Evolutionary conservation across 768 basidiomycete genomes (phyloP).

Genomic region (Naganishia antarctica): DNA sequence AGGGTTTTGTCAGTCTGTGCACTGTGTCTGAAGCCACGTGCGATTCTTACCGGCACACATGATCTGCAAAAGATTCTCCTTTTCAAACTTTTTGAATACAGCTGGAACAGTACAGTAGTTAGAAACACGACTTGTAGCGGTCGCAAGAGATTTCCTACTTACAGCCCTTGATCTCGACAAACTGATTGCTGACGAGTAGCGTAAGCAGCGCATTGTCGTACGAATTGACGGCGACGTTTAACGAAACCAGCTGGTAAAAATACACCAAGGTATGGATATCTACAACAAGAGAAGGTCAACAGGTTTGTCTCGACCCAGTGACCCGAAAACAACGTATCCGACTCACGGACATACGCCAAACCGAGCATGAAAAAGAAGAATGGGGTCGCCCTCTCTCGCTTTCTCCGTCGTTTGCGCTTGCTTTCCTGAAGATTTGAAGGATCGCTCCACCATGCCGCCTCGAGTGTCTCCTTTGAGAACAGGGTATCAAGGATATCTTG

Average conservation of each 20-base stretch:
- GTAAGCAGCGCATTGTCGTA: constrained; percentile 94
- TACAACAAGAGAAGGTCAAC: too few species aligned
- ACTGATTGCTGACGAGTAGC: constrained; percentile 91
- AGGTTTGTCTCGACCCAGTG: background rate
- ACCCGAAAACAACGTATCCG: too few species aligned
- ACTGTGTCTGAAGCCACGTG: background rate
- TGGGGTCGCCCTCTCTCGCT: constrained; percentile 60
- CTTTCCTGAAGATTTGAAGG: background rate
- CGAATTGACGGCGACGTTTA: constrained; percentile 97
- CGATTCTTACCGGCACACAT: constrained; percentile 76
- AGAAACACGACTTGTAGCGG: background rate
- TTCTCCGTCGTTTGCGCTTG: constrained; percentile 51
- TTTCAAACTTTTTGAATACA: constrained; percentile 99
- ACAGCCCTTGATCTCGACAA: constrained; percentile 98
- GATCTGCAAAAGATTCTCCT: constrained; percentile 96
- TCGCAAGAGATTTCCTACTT: constrained; percentile 23
- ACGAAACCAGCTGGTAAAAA: constrained; percentile 86
- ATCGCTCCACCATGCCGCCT: constrained; percentile 50
- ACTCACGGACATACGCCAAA: constrained; percentile 72
- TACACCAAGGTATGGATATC: constrained; percentile 88
- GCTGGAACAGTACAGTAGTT: constrained; percentile 31
- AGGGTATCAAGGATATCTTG: constrained; percentile 95
- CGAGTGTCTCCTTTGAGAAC: constrained; percentile 85
- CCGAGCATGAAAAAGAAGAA: constrained; percentile 78
- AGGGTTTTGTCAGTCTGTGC: background rate